Evolutionary conservation across 345 rosid species (phyloP).

Genomic region (Litchi chinensis): DNA sequence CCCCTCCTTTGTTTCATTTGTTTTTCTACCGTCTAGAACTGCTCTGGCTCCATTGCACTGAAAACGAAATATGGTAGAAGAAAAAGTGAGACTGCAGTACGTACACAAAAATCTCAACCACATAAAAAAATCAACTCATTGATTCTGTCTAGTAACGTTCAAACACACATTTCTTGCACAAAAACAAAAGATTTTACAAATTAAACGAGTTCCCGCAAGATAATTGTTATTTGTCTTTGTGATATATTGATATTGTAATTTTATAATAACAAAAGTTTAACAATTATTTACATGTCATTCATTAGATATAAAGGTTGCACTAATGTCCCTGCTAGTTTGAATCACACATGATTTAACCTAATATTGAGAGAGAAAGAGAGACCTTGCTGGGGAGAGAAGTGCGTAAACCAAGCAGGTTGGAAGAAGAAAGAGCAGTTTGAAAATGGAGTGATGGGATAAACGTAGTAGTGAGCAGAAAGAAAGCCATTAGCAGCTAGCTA

Average conservation of each 20-base stretch:
- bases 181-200: no score
- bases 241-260: no score
- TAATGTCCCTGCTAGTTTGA: no score
- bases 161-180: no score
- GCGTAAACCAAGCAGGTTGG: background rate
- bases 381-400: constrained; percentile 11
- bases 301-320: no score
- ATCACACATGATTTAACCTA: no score
- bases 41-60: constrained; percentile 10
- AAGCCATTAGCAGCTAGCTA: constrained; percentile 19
- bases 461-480: constrained; percentile 6
- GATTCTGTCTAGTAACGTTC: no score
- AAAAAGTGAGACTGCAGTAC: background rate
- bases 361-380: background rate
- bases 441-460: constrained; percentile 15
- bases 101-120: background rate
- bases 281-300: no score
- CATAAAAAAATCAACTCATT: background rate
- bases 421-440: constrained; percentile 5
- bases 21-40: background rate
- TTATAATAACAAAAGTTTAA: no score
- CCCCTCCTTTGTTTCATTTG: constrained; percentile 7
- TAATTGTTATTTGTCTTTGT: no score
- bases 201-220: background rate
- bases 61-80: background rate